Evolutionary conservation across 2,329 filamentous ascomycete species (phyloP).

Genomic region (Teratosphaeriaceae sp.): DNA sequence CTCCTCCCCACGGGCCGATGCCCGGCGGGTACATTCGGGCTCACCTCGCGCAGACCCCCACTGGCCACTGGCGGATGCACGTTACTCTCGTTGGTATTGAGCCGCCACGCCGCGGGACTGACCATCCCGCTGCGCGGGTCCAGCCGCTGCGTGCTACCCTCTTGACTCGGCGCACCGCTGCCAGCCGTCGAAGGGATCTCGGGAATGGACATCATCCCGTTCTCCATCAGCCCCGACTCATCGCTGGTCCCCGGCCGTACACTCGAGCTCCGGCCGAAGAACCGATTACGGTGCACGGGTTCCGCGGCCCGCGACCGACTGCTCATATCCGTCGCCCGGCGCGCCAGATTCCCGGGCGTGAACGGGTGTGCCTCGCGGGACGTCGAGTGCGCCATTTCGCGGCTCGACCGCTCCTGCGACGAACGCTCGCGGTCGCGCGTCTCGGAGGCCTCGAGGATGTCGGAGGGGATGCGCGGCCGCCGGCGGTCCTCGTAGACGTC

Average conservation of each 20-base stretch:
- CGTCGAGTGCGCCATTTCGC: conserved; percentile 23
- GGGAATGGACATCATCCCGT: conserved; percentile 30
- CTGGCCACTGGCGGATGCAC: conserved; percentile 13
- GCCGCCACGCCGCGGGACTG: conserved; percentile 25
- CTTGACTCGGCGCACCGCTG: conserved; percentile 5
- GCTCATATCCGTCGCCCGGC: conserved; percentile 23
- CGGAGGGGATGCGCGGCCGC: conserved; percentile 35
- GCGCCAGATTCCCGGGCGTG: conserved; percentile 19
- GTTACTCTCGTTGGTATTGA: conserved; percentile 25
- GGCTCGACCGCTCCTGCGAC: conserved; percentile 14
- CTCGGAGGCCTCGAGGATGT: conserved; percentile 30
- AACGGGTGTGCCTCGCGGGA: conserved; percentile 18
- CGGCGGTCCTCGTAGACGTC: conserved; percentile 58
- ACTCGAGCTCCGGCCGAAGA: conserved; percentile 45
- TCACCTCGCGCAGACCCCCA: conserved; percentile 12
- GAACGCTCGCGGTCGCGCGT: conserved; percentile 26
- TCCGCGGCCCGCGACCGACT: conserved; percentile 20
- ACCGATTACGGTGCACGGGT: conserved; percentile 51
- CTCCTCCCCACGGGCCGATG: conserved; percentile 14
- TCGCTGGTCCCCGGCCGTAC: conserved; percentile 16
- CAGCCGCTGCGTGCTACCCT: conserved; percentile 13
- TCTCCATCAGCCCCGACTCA: conserved; percentile 27
- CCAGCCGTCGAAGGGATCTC: conserved; percentile 18
- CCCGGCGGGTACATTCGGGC: conserved; percentile 9
- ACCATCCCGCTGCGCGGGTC: conserved; percentile 29